Conservation (phyloP, 768 basidiomycete genomes). For the Tulasnella calospora region DNA sequence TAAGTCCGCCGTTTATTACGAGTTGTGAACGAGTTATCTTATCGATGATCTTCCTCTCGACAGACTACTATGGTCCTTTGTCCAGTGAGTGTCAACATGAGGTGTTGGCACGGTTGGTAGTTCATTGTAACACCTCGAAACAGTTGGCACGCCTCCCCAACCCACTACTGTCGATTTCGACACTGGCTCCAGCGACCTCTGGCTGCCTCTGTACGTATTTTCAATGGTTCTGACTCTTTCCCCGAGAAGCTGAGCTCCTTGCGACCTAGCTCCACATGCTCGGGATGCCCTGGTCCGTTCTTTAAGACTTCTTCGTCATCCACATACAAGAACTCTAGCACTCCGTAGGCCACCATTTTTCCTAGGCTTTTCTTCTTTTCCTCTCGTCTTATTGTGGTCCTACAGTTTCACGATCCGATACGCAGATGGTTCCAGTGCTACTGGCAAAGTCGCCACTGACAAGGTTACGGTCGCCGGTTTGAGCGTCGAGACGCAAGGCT, state of each 20-base stretch:
- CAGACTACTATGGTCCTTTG: conserved; percentile 20
- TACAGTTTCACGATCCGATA: conserved; percentile 8
- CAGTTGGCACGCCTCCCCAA: conserved; percentile 23
- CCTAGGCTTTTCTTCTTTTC: neutral
- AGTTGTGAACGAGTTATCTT: neutral
- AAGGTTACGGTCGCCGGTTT: conserved; percentile 47
- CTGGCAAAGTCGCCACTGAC: conserved; percentile 35
- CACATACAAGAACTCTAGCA: conserved; percentile 6
- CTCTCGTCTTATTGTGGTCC: neutral
- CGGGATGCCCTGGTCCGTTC: neutral
- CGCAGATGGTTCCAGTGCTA: neutral
- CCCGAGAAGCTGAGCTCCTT: neutral
- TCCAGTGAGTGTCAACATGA: neutral
- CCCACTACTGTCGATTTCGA: conserved; percentile 28
- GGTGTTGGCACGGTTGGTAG: too few species aligned
- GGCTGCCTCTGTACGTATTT: neutral
- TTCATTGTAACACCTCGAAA: neutral
- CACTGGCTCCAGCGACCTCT: conserved; percentile 21
- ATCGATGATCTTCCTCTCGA: neutral
- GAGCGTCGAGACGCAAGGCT: conserved; percentile 41
- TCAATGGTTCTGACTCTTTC: neutral
- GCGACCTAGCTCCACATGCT: conserved; percentile 9
- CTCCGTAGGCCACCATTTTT: neutral
- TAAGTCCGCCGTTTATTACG: neutral
- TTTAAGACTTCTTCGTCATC: conserved; percentile 5